Conservation (phyloP, 495 filamentous ascomycete genomes). For the Podospora pseudopauciseta region DNA sequence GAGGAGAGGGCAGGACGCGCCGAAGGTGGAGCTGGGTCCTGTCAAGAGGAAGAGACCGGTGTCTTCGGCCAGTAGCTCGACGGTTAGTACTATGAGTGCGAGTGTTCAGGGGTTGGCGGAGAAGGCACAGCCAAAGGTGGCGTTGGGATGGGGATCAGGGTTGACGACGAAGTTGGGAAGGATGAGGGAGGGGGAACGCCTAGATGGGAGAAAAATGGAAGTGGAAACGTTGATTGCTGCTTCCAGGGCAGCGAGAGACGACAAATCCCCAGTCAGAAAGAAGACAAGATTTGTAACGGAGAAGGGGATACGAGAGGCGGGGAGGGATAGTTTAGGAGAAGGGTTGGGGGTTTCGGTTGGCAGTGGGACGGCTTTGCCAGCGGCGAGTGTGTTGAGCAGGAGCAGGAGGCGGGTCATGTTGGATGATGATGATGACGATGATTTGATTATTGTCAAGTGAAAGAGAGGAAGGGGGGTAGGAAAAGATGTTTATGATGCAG, state of each 20-base stretch:
- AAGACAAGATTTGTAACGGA: constrained; percentile 80
- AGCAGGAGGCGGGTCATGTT: constrained; percentile 19
- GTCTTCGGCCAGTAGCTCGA: constrained; percentile 15
- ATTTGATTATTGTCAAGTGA: constrained; percentile 32
- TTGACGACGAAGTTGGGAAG: constrained; percentile 46
- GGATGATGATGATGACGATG: constrained; percentile 29
- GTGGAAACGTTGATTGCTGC: not conserved
- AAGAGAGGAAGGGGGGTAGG: not conserved
- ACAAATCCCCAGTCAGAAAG: constrained; percentile 55
- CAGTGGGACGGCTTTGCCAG: not conserved
- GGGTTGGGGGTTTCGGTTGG: constrained; percentile 16
- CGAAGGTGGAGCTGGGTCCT: constrained; percentile 63
- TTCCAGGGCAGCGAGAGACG: constrained; percentile 15
- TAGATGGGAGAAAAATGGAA: constrained; percentile 12
- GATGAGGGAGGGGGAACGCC: constrained; percentile 54
- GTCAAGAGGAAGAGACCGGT: constrained; percentile 10
- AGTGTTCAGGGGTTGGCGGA: not conserved
- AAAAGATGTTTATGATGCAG: not conserved
- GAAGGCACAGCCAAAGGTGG: constrained; percentile 1
- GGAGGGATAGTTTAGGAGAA: constrained; percentile 67
- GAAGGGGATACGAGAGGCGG: constrained; percentile 72
- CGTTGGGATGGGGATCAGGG: constrained; percentile 49
- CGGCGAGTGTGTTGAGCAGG: not conserved
- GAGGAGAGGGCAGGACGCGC: constrained; percentile 47
- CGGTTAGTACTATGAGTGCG: constrained; percentile 30